Conservation (phyloP, 2,329 filamentous ascomycete species). For the Simplicillium aogashimaense region DNA sequence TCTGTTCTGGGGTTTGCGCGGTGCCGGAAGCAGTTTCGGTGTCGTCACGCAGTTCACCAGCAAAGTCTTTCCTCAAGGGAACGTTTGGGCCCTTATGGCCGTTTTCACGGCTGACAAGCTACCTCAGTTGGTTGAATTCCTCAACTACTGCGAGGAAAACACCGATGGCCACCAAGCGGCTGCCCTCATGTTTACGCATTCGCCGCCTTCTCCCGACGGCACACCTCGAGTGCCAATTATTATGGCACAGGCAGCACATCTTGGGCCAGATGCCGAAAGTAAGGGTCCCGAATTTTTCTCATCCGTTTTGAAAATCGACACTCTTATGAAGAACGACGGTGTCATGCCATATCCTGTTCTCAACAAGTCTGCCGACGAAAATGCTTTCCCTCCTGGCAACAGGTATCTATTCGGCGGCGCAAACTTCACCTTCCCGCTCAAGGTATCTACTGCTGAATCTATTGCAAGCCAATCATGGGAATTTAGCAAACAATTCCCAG, state of each 20-base stretch:
- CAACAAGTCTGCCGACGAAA: conserved; percentile 25
- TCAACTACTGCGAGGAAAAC: conserved; percentile 13
- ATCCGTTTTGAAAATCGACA: conserved; percentile 23
- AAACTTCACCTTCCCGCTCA: conserved; percentile 31
- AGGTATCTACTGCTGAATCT: conserved; percentile 18
- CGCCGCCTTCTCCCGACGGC: neutral
- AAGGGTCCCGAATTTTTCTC: conserved; percentile 18
- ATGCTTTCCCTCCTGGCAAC: conserved; percentile 23
- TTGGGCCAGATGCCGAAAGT: neutral
- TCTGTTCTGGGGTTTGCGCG: conserved; percentile 30
- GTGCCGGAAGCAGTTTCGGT: conserved; percentile 31
- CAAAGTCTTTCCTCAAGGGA: conserved; percentile 18
- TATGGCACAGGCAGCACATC: neutral
- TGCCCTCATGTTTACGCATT: neutral
- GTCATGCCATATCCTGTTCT: conserved; percentile 29
- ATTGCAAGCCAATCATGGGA: conserved; percentile 19
- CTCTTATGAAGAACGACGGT: conserved; percentile 23
- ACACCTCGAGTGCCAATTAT: neutral
- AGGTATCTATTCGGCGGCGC: conserved; percentile 18
- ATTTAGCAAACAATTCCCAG: conserved; percentile 10
- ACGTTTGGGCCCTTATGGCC: conserved; percentile 19
- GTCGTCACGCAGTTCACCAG: conserved; percentile 29
- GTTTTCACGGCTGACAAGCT: conserved; percentile 16
- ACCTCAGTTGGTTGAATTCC: conserved; percentile 16
- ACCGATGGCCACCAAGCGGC: conserved; percentile 13